A percentile compares a stretch with the other conserved stretches of the same genome.
phyloP scores from a whole-genome alignment of 2,329 filamentous ascomycete species.

The Botrytis elliptica region DNA sequence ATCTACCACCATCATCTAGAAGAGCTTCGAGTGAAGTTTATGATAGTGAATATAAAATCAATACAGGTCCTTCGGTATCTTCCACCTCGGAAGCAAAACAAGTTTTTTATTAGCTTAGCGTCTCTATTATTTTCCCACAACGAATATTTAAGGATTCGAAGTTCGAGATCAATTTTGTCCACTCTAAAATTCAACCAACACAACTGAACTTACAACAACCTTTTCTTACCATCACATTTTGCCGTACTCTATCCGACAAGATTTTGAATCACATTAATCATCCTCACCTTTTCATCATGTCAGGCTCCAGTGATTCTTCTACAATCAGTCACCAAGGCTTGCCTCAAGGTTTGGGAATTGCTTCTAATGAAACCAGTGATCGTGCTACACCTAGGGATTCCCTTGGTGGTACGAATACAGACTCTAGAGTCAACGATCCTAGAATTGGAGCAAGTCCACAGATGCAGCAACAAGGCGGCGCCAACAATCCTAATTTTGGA shows the following conservation, averaged over 20 bases:
- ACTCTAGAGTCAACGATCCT: not conserved
- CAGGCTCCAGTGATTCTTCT: not conserved
- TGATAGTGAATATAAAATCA: not conserved
- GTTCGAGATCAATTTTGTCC: not conserved
- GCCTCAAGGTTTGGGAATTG: constrained; percentile 5
- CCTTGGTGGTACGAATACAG: not conserved
- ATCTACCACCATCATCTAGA: not conserved
- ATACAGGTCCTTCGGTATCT: not conserved
- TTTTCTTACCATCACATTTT: not conserved
- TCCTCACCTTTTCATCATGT: not conserved
- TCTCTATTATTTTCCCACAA: not conserved
- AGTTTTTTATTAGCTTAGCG: not conserved
- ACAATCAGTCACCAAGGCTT: not conserved
- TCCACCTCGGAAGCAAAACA: not conserved
- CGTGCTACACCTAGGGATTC: not conserved
- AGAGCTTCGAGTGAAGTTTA: not conserved
- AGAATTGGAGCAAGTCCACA: not conserved
- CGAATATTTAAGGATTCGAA: not conserved
- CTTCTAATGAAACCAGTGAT: not conserved
- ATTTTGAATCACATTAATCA: not conserved
- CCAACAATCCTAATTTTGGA: not conserved
- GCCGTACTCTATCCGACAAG: not conserved
- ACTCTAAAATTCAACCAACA: not conserved
- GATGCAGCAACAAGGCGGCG: not conserved
- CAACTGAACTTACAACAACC: not conserved